phyloP scores from a whole-genome alignment of 495 filamentous ascomycete genomes.

The Barbatosphaeria neglecta region DNA sequence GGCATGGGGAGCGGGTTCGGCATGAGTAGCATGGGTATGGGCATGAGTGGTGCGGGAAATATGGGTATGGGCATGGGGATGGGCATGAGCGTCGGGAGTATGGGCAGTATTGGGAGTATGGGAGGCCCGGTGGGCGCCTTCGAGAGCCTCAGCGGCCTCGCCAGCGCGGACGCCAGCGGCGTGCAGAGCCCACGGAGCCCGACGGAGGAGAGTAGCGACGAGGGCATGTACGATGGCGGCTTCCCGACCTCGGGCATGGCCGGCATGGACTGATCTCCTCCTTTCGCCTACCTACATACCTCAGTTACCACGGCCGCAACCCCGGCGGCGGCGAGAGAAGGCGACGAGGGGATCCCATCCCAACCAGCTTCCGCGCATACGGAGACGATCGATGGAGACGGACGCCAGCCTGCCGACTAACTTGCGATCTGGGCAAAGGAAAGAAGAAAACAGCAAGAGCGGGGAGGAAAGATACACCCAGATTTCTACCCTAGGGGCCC shows the following conservation, averaged over 20 bases:
- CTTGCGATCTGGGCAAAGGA: too few species aligned
- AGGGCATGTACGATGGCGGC: constrained; percentile 42
- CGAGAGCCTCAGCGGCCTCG: constrained; percentile 16
- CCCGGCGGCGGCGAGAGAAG: too few species aligned
- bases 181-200: constrained; percentile 30
- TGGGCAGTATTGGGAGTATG: constrained; percentile 2
- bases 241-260: constrained; percentile 29
- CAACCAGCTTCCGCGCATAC: too few species aligned
- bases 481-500: too few species aligned
- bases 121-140: constrained; percentile 12
- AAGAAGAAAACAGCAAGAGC: too few species aligned
- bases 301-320: too few species aligned
- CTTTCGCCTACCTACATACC: too few species aligned
- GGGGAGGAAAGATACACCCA: too few species aligned
- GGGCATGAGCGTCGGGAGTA: not conserved
- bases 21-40: not conserved
- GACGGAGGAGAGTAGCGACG: constrained; percentile 34
- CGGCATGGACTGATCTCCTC: constrained; percentile 15
- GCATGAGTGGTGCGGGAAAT: too few species aligned
- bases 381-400: too few species aligned
- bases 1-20: not conserved
- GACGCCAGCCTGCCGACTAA: too few species aligned
- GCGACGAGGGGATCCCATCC: not conserved
- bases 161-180: constrained; percentile 28
- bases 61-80: too few species aligned